These are phyloP conservation scores for Yamadazyma takamatsuzukensis DNA, from an alignment of 805 yeast genomes.

Conservation along the genomic window DNA sequence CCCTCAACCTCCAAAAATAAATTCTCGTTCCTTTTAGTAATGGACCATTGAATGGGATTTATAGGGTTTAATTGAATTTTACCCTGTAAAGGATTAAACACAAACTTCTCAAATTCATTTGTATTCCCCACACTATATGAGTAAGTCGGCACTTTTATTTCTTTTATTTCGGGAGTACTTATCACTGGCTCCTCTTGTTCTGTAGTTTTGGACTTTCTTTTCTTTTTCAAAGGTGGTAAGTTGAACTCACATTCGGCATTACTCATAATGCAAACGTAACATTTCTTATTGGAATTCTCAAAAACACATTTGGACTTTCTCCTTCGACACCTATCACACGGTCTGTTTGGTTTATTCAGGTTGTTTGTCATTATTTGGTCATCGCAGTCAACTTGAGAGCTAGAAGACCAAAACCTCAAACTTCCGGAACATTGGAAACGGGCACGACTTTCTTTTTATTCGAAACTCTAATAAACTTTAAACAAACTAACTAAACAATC, in stretches of 20 bases:
- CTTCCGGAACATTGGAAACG: too few relatives aligned
- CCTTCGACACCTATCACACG: conserved; percentile 11
- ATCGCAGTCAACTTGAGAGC: too few relatives aligned
- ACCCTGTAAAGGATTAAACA: conserved; percentile 4
- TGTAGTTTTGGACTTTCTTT: conserved; percentile 5
- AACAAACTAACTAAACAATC: too few relatives aligned
- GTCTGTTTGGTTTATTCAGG: conserved; percentile 8
- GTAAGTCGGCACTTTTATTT: too few relatives aligned
- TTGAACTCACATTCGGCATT: conserved; percentile 7
- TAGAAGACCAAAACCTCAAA: too few relatives aligned
- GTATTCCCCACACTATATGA: conserved; percentile 6
- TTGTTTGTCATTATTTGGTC: too few relatives aligned
- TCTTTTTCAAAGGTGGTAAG: conserved; percentile 11
- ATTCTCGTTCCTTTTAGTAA: conserved; percentile 3
- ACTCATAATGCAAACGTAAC: conserved; percentile 8
- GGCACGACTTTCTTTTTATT: too few relatives aligned
- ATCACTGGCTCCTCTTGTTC: not conserved
- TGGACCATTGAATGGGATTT: conserved; percentile 5
- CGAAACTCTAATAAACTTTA: too few relatives aligned
- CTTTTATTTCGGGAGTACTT: not conserved
- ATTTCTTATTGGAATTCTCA: conserved; percentile 4
- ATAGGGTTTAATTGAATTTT: conserved; percentile 4
- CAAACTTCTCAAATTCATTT: conserved; percentile 7
- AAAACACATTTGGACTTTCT: conserved; percentile 12
- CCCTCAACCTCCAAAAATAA: conserved; percentile 7